Percentiles rank a stretch among this genome's conserved stretches.
phyloP scores from a whole-genome alignment of 106 monocot species.

The Allium sativum region DNA sequence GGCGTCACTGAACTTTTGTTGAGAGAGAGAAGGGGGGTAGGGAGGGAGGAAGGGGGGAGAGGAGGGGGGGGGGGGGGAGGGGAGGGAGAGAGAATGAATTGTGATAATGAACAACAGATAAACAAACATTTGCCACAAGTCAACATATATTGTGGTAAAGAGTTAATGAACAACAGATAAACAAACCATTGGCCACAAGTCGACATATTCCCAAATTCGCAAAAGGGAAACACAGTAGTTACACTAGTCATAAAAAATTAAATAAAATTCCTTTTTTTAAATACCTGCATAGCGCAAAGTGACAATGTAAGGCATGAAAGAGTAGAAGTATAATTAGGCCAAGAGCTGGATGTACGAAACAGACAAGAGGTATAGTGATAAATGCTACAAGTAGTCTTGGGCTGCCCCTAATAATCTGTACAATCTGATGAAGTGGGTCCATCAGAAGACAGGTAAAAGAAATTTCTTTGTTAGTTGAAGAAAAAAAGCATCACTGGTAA shows the following conservation, averaged over 20 bases:
- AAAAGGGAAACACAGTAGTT: neutral
- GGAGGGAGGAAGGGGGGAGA: too few species aligned
- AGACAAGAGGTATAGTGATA: constrained; percentile 54
- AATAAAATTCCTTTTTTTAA: neutral
- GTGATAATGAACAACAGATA: too few species aligned
- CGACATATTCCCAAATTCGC: neutral
- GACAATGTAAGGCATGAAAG: constrained; percentile 63
- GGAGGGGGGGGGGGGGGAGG: too few species aligned
- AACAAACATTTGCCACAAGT: too few species aligned
- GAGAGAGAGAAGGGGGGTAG: too few species aligned
- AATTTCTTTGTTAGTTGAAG: neutral
- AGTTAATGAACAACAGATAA: too few species aligned
- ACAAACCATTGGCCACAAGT: too few species aligned
- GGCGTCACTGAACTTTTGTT: too few species aligned
- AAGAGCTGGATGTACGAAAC: constrained; percentile 88
- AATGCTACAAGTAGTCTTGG: constrained; percentile 57
- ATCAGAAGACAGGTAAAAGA: too few species aligned
- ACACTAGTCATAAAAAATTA: neutral
- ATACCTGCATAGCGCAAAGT: constrained; percentile 83
- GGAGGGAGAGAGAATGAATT: too few species aligned
- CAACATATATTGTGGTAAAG: too few species aligned
- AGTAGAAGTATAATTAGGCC: constrained; percentile 70
- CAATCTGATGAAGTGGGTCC: constrained; percentile 29
- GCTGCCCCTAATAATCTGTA: constrained; percentile 52
- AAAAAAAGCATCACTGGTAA: neutral